Base-by-base conservation (phyloP, 192 early-diverging fungal species). In the Cetraspora pellucida region DNA sequence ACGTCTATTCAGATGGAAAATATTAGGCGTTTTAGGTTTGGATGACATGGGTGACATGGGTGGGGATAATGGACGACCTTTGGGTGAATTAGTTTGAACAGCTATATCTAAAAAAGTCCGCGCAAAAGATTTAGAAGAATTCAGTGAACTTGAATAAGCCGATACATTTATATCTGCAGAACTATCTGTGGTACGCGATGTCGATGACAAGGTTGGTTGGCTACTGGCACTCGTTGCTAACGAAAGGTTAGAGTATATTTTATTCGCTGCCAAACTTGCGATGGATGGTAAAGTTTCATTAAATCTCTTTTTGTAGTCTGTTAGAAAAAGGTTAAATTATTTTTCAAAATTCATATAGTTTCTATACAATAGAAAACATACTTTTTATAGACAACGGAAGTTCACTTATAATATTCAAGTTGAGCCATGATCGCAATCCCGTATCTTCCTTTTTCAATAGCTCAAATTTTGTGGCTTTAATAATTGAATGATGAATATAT, bases 361-460 rank as follows among this genome's bases (percentile, higher is more conserved):
- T 44, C 13, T 17, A 4, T 16, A 66, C 31, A 61, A 60, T 2
- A 0, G 5, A 4, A 44, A 17, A 14, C 55, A 60, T 74, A 74
- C 72, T 60, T 45, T 57, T 74, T 28, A 59, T 13, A 27, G 55
- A 21, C n/a, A 16, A 10, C 44, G 72, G n/a, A 0, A 44, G 72
- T 45, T 74, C 72, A 23, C 31, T 74, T 47, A 21, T 31, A 2
- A 60, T 59, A 19, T 74, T 76, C 46, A 66, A 25, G 1, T 19
- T 23, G 10, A 76, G 13, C 74, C 74, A 76, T 76, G 28, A 21
- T 43, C n/a, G 25, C 17, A 76, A 10, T 19, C 74, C 74, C 3
- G 74, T 76, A 14, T 52, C 64, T 76, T 76, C 74, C 54, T 55
- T 25, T 43, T 76, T 64, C 17, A 76, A 49, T 10, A 37, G 31